Percentiles rank a stretch among this genome's conserved stretches.
phyloP scores from a whole-genome alignment of 345 rosid genomes.

The Conringia planisiliqua region DNA sequence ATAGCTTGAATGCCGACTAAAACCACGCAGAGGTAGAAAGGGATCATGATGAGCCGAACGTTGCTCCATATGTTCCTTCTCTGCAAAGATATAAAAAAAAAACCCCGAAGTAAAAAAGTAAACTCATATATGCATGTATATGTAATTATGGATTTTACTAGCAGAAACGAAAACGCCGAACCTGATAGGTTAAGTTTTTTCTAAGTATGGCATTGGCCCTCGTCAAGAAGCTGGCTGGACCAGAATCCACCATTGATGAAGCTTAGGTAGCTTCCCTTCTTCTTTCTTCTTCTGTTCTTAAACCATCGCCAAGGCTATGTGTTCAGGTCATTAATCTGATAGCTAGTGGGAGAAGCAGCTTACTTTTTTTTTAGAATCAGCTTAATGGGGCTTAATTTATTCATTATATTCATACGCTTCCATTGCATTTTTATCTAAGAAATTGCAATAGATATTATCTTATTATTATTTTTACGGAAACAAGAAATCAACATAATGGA shows the following conservation, averaged over 20 bases:
- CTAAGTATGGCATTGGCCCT: constrained; percentile 77
- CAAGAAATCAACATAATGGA: not conserved
- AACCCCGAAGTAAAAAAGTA: not conserved
- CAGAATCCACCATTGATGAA: constrained; percentile 45
- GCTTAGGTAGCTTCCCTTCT: constrained; percentile 1
- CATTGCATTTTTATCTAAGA: not conserved
- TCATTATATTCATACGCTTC: too few species aligned
- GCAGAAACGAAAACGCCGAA: constrained; percentile 7
- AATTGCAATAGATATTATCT: too few species aligned
- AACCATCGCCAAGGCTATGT: not conserved
- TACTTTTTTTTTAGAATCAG: not conserved
- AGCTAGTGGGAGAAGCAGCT: not conserved
- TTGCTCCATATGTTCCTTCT: constrained; percentile 65
- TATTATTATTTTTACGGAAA: too few species aligned
- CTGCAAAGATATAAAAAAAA: constrained; percentile 31
- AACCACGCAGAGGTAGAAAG: constrained; percentile 61
- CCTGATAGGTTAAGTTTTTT: constrained; percentile 88
- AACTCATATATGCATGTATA: not conserved
- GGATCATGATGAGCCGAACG: constrained; percentile 65
- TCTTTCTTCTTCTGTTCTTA: not conserved
- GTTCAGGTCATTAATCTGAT: not conserved
- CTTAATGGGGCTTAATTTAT: too few species aligned
- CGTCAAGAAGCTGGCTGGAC: constrained; percentile 55
- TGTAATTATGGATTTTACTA: not conserved
- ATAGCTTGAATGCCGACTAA: constrained; percentile 48